Conservation (phyloP, 306 rosid species). For the Hippophae tibetana region DNA sequence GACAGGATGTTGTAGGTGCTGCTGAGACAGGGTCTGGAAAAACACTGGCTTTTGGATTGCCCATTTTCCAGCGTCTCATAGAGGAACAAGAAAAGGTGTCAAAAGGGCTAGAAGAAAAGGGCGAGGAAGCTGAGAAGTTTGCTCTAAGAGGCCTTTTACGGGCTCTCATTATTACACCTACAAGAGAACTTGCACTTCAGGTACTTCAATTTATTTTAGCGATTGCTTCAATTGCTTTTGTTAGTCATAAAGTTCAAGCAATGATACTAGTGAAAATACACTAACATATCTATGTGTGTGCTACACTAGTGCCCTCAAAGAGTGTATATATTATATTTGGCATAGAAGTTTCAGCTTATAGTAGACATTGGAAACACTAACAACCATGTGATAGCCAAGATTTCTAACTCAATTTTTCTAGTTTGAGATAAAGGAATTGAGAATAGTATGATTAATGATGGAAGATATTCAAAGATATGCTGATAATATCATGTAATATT, state of each 20-base stretch:
- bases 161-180: conserved; percentile 85
- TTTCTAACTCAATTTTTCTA: no score
- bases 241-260: conserved; percentile 11
- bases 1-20: conserved; percentile 95
- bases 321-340: no score
- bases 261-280: not conserved
- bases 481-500: no score
- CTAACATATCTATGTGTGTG: no score
- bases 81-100: conserved; percentile 74
- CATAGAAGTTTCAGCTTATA: no score
- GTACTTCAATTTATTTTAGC: conserved; percentile 29
- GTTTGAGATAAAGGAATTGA: no score
- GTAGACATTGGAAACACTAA: no score
- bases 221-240: conserved; percentile 12
- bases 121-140: conserved; percentile 36
- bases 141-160: conserved; percentile 56
- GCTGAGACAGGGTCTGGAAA: conserved; percentile 98
- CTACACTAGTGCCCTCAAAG: no score
- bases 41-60: conserved; percentile 96
- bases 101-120: conserved; percentile 36
- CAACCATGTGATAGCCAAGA: no score
- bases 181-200: conserved; percentile 95
- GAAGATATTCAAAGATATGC: no score
- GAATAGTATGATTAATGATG: no score
- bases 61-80: conserved; percentile 84